phyloP scores from a whole-genome alignment of 1,284 basidiomycete species.

The Boletus semigastroideus region DNA sequence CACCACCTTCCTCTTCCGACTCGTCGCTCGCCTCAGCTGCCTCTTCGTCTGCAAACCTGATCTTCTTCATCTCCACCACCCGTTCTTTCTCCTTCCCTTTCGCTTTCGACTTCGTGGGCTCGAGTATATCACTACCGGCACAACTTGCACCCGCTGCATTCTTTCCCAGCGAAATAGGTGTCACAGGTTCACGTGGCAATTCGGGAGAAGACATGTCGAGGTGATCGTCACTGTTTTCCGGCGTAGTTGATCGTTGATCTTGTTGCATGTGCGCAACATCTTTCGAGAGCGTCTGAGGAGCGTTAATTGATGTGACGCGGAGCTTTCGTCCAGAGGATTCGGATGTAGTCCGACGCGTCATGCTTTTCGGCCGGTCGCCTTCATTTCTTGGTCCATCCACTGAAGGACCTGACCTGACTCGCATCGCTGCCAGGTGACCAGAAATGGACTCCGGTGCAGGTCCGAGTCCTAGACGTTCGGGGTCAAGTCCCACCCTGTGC shows the following conservation, averaged over 20 bases:
- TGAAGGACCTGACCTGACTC: conserved; percentile 19
- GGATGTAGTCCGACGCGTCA: conserved; percentile 22
- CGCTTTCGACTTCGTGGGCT: conserved; percentile 44
- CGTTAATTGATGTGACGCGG: neutral
- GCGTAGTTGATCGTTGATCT: conserved; percentile 14
- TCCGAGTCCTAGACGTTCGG: conserved; percentile 17
- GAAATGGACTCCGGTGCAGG: conserved; percentile 32
- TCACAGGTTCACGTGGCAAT: conserved; percentile 44
- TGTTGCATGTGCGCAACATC: neutral
- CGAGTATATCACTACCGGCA: conserved; percentile 35
- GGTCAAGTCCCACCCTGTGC: conserved; percentile 4
- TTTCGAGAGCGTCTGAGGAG: conserved; percentile 10
- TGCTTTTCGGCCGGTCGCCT: neutral
- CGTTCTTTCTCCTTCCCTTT: conserved; percentile 32
- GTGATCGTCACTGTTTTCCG: conserved; percentile 15
- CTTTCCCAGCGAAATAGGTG: conserved; percentile 42
- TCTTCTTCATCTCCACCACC: conserved; percentile 25
- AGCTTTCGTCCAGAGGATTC: conserved; percentile 15
- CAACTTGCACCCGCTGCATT: conserved; percentile 13
- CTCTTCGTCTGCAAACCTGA: conserved; percentile 32
- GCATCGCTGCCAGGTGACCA: conserved; percentile 24
- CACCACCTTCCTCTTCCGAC: conserved; percentile 19
- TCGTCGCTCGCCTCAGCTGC: conserved; percentile 30
- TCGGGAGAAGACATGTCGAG: conserved; percentile 51
- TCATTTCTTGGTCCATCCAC: neutral